phyloP scores from a whole-genome alignment of 345 rosid species.

The Noccaea caerulescens region DNA sequence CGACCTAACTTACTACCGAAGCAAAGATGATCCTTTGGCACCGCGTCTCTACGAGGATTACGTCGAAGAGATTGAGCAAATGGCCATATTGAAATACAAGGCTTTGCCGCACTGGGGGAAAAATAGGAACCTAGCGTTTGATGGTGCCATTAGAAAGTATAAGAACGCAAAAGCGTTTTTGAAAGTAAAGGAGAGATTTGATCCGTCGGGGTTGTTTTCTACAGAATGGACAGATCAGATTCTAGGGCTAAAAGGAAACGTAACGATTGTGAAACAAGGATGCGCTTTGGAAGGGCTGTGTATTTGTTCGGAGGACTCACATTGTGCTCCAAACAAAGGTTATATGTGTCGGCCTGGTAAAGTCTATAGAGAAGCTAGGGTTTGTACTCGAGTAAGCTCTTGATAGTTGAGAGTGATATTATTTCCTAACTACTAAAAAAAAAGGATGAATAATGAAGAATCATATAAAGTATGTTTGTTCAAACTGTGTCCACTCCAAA shows the following conservation, averaged over 20 bases:
- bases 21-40: conserved; percentile 63
- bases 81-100: conserved; percentile 68
- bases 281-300: conserved; percentile 79
- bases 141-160: conserved; percentile 59
- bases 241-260: conserved; percentile 55
- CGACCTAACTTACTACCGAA: conserved; percentile 73
- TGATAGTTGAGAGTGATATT: neutral
- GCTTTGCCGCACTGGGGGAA: conserved; percentile 86
- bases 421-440: neutral
- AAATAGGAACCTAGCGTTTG: conserved; percentile 65
- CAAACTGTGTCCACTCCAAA: too few species aligned
- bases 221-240: conserved; percentile 74
- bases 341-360: conserved; percentile 67
- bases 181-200: conserved; percentile 58
- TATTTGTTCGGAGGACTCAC: conserved; percentile 62
- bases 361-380: conserved; percentile 55
- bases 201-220: conserved; percentile 72
- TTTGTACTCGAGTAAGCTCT: conserved; percentile 44
- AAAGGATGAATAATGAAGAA: neutral
- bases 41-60: conserved; percentile 68
- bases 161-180: conserved; percentile 49
- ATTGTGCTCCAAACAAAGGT: conserved; percentile 71
- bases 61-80: conserved; percentile 80
- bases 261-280: conserved; percentile 49
- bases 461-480: neutral